Evolutionary conservation across 108 stramenopile species (phyloP).

Genomic region (Nannochloropsis salina): DNA sequence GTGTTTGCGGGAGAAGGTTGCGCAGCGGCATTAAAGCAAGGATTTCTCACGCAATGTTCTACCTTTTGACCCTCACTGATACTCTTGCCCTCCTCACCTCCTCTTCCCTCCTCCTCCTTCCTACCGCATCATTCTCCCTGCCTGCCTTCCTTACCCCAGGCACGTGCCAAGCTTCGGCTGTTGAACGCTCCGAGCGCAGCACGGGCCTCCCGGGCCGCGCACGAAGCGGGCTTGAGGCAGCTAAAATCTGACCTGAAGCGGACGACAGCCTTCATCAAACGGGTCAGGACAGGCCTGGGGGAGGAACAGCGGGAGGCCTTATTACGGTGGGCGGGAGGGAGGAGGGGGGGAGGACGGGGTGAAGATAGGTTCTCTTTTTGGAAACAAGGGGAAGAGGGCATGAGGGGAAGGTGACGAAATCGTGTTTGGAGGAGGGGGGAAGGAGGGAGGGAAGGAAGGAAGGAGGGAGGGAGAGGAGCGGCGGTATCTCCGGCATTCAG

Average conservation of each 20-base stretch:
- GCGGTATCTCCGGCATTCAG: slow-evolving; percentile 27
- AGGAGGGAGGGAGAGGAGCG: slow-evolving; percentile 20
- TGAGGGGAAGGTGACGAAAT: no score
- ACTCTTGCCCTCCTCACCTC: slow-evolving; percentile 23
- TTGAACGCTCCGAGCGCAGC: slow-evolving; percentile 39
- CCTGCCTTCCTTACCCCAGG: background rate
- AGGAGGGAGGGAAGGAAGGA: background rate
- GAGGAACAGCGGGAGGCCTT: background rate
- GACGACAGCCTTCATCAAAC: slow-evolving; percentile 90
- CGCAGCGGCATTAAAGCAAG: no score
- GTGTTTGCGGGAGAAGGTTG: no score
- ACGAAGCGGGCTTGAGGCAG: slow-evolving; percentile 58
- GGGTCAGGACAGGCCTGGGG: slow-evolving; percentile 62
- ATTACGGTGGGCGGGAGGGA: background rate
- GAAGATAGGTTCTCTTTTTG: no score
- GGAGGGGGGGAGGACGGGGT: no score
- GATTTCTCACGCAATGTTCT: no score
- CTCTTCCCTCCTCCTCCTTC: background rate
- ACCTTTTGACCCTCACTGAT: no score
- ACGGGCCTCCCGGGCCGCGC: slow-evolving; percentile 26
- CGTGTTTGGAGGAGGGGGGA: background rate
- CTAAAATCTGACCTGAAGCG: slow-evolving; percentile 92
- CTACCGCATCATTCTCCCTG: background rate
- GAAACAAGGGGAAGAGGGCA: no score
- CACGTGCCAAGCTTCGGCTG: slow-evolving; percentile 22